Base-by-base conservation (phyloP, 2,329 filamentous ascomycete species). In the Curvularia hawaiiensis region DNA sequence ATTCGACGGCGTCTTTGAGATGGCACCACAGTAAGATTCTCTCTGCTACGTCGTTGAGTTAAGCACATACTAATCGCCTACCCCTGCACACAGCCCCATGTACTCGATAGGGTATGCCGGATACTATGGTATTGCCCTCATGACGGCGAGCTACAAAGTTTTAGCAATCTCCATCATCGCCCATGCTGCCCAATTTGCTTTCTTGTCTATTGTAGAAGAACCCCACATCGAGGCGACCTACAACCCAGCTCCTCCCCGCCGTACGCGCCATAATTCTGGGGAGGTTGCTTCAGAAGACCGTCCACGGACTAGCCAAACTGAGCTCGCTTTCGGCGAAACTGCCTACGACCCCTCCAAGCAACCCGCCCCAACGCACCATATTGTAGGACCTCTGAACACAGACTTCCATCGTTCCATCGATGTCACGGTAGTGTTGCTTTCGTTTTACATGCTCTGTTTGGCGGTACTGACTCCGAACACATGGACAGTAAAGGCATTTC, bases 221-320 rank as follows among this genome's bases (percentile, higher is more conserved):
- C 95, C 95, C 51, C 95, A 99, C 73, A 99, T 99, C 78, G 92
- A 98, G 71, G 96, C 96, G 81, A 97, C 88, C 3, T 99, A 99
- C 82, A 97, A 97, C 73, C 87, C 92, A 33, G 93, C 93, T 50
- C 85, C 90, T 43, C 91, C 92, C 58, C 91, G 92, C 61, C 79
- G 79, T 75, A 90, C 87, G 77, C 78, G 74, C 73, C 70, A 75
- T 68, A 66, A 70, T 58, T 71, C 66, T 62, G 76, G 78, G 63
- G 70, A 73, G 45, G 70, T 77, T 51, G 67, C 61, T 74, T 73
- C 72, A 67, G 78, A 72, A 72, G 77, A 75, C 66, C 74, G 65
- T 35, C 72, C 75, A 33, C 58, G 67, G 52, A 68, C 74, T 10
- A 66, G 64, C 53, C 76, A 70, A 67, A 79, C 71, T 63, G 75